Evolutionary conservation across 2,329 filamentous ascomycete species (phyloP), one percentile per base, ranked within the genome.

Genomic region (Alternaria angustiovoidea): DNA sequence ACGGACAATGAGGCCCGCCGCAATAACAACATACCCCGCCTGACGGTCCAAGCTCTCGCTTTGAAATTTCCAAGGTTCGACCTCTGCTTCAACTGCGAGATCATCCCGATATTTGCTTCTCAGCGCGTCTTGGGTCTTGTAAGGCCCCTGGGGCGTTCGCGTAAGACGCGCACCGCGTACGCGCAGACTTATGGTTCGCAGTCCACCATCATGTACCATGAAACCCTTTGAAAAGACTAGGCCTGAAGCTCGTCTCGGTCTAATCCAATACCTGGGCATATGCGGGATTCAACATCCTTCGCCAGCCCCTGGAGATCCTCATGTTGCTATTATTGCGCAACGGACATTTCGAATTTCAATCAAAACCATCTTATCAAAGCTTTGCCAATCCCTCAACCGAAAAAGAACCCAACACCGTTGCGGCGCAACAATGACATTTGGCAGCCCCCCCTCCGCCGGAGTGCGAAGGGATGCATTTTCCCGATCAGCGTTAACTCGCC

Each of bases 11-110:
- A 61, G 53, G 54, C 66, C 46, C 49, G 61, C 62, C 57, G 67
- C 64, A 67, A 66, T 66, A 59, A 63, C 63, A 63, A 54, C 48
- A 60, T 59, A 70, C 68, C 69, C 66, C 65, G 66, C 68, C 56
- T 62, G 53, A 51, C 61, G 64, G 67, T 54, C 68, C 57, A 63
- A 66, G 67, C 69, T 57, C 57, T 34, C 32, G 36, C 49, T 53
- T 54, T 58, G 61, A 66, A 64, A 42, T 55, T 65, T 64, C 62
- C 47, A 65, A 66, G 49, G 56, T 66, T 69, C 61, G 43, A 54
- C 57, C 62, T 66, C 48, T 65, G 65, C 68, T 68, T 64, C 63
- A 66, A 57, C 49, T 22, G 55, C 62, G 54, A 59, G 47, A 68
- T 61, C 59, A 60, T 62, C 59, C 60, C 65, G 53, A 61, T 51